Conservation (phyloP, 2,329 filamentous ascomycete genomes). For the Pyrenophora graminea region DNA sequence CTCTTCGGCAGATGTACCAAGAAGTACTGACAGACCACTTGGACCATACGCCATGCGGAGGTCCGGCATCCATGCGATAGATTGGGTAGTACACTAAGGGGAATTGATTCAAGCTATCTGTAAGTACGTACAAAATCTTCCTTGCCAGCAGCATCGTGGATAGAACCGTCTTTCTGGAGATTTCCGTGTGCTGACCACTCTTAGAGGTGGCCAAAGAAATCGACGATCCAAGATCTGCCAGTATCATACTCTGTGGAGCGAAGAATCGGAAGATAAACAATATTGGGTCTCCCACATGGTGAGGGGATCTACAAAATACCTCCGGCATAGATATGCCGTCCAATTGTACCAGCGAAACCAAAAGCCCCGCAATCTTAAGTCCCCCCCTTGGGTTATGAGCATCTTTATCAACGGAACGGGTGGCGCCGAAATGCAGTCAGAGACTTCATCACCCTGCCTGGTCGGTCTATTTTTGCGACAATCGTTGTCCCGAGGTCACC, state of each 20-base stretch:
- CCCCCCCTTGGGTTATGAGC: neutral
- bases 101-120: neutral
- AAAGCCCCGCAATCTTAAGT: neutral
- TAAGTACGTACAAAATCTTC: neutral
- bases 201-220: too few species aligned
- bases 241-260: too few species aligned
- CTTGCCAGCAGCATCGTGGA: too few species aligned
- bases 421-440: constrained; percentile 5
- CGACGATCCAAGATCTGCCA: neutral
- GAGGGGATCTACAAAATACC: neutral
- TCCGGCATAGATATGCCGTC: too few species aligned
- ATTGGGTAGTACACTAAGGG: neutral
- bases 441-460: neutral
- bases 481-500: neutral
- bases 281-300: neutral
- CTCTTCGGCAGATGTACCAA: constrained; percentile 1
- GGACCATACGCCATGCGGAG: neutral
- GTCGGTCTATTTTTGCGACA: neutral
- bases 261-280: neutral
- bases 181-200: too few species aligned
- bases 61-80: neutral
- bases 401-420: constrained; percentile 1
- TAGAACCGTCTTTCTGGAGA: too few species aligned
- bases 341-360: neutral
- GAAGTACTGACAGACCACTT: neutral